Evolutionary conservation across 2,329 filamentous ascomycete species (phyloP).

Genomic region (Cercospora sp.): DNA sequence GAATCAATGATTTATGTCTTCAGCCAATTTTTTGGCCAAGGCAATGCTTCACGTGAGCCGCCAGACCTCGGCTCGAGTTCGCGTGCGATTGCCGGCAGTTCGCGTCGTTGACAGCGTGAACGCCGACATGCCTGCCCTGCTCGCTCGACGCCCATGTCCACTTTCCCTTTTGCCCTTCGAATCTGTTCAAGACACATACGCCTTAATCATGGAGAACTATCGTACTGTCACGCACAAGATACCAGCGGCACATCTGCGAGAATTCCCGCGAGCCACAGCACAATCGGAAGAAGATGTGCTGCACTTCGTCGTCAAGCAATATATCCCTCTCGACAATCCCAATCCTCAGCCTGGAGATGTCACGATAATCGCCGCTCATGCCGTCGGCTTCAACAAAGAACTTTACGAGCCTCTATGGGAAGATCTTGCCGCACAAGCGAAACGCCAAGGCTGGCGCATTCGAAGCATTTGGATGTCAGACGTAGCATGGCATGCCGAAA

Average conservation of each 20-base stretch:
- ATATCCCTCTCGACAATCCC: conserved; percentile 27
- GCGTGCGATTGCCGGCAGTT: conserved; percentile 12
- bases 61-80: conserved; percentile 9
- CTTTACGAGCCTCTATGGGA: conserved; percentile 35
- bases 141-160: background rate
- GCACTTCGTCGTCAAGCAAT: conserved; percentile 31
- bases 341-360: conserved; percentile 28
- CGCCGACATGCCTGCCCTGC: background rate
- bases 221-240: conserved; percentile 12
- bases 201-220: conserved; percentile 13
- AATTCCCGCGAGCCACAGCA: conserved; percentile 18
- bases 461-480: conserved; percentile 86
- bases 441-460: conserved; percentile 63
- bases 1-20: background rate
- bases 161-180: background rate
- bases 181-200: background rate
- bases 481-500: conserved; percentile 76
- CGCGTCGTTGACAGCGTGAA: conserved; percentile 10
- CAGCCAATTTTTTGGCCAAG: background rate
- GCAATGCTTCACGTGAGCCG: background rate
- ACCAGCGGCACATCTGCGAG: conserved; percentile 17
- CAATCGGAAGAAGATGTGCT: conserved; percentile 23
- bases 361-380: conserved; percentile 32
- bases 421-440: conserved; percentile 21
- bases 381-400: conserved; percentile 31